A percentile compares a stretch with the other conserved stretches of the same genome.
Conservation (phyloP, 805 yeast genomes). For the Kodamaea neixiangensis region DNA sequence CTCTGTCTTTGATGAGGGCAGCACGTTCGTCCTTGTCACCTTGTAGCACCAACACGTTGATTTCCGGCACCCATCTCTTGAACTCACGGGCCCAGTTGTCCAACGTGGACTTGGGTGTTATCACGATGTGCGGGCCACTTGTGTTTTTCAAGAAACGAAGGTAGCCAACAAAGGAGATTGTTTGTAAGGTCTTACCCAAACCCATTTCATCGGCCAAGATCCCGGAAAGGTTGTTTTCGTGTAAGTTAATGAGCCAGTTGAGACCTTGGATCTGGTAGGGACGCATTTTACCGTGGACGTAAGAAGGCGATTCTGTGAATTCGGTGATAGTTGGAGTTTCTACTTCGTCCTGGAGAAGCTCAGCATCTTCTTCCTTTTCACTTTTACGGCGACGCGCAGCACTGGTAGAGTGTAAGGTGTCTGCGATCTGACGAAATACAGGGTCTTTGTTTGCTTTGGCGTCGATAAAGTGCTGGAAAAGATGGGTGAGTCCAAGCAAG, state of each 20-base stretch:
- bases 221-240: slow-evolving; percentile 70
- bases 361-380: slow-evolving; percentile 79
- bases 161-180: slow-evolving; percentile 74
- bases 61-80: slow-evolving; percentile 78
- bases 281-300: slow-evolving; percentile 60
- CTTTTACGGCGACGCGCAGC: slow-evolving; percentile 55
- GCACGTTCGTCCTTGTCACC: slow-evolving; percentile 74
- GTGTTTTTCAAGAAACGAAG: slow-evolving; percentile 56
- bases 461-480: slow-evolving; percentile 69
- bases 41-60: slow-evolving; percentile 65
- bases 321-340: slow-evolving; percentile 39
- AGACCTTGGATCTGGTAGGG: slow-evolving; percentile 80
- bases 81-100: slow-evolving; percentile 83
- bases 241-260: slow-evolving; percentile 72
- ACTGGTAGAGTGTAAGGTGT: slow-evolving; percentile 28
- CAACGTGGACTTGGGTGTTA: slow-evolving; percentile 78
- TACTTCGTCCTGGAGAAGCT: slow-evolving; percentile 59
- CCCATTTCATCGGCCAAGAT: slow-evolving; percentile 89
- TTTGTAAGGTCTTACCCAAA: slow-evolving; percentile 77
- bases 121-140: slow-evolving; percentile 60
- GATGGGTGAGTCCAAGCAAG: slow-evolving; percentile 61
- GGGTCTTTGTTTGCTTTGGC: slow-evolving; percentile 65
- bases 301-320: slow-evolving; percentile 53
- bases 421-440: slow-evolving; percentile 53
- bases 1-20: slow-evolving; percentile 48